These are phyloP conservation scores for Euphorbia pulcherrima DNA, from an alignment of 345 rosid species.

Conservation along the genomic window DNA sequence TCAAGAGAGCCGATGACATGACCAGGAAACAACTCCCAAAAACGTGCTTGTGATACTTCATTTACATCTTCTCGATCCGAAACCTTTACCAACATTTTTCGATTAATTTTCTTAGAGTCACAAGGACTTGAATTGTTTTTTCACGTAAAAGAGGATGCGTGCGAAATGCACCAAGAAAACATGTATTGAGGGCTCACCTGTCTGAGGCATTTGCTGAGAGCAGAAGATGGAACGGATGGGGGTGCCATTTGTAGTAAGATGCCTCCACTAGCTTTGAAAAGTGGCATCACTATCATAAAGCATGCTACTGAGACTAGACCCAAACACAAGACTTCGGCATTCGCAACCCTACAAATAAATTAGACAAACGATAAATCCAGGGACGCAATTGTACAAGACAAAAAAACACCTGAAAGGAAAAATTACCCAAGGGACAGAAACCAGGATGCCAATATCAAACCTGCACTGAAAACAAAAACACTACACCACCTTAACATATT, in stretches of 20 bases:
- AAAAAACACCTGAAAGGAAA: background rate
- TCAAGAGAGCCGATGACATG: slow-evolving; percentile 80
- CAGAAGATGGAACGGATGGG: slow-evolving; percentile 77
- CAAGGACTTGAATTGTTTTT: background rate
- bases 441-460: slow-evolving; percentile 96
- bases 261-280: slow-evolving; percentile 72
- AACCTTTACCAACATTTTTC: slow-evolving; percentile 40
- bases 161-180: background rate
- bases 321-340: slow-evolving; percentile 90
- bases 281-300: slow-evolving; percentile 84
- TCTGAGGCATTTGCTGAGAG: slow-evolving; percentile 78
- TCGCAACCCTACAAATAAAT: slow-evolving; percentile 60
- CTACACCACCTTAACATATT: slow-evolving; percentile 32
- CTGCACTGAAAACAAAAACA: slow-evolving; percentile 73
- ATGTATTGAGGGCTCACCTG: slow-evolving; percentile 48
- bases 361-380: background rate
- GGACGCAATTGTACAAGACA: background rate
- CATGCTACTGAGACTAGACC: slow-evolving; percentile 81
- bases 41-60: slow-evolving; percentile 75
- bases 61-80: slow-evolving; percentile 63
- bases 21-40: slow-evolving; percentile 96
- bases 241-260: slow-evolving; percentile 95
- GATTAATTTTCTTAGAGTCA: background rate
- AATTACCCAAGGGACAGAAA: slow-evolving; percentile 78
- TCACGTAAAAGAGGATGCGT: background rate